These are phyloP conservation scores for Heliocybe sulcata DNA, from an alignment of 1,284 basidiomycete species.

Conservation along the genomic window DNA sequence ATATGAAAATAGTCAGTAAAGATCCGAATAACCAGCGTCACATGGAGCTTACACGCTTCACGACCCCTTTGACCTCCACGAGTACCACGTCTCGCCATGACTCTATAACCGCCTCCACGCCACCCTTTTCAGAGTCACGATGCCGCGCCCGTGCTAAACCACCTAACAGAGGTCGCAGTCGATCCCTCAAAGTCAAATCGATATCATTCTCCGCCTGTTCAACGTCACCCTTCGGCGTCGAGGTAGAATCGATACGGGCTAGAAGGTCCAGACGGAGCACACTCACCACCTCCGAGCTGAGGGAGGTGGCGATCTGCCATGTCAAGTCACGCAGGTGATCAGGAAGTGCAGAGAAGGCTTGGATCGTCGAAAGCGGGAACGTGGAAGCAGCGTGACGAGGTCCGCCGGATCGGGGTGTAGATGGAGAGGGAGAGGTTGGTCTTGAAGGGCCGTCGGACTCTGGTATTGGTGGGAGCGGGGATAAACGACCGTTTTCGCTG, in stretches of 20 bases:
- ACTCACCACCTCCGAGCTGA: constrained; percentile 74
- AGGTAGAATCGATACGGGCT: constrained; percentile 32
- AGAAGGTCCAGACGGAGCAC: constrained; percentile 66
- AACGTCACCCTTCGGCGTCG: constrained; percentile 8
- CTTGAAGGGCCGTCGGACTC: constrained; percentile 16
- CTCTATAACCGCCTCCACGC: constrained; percentile 19
- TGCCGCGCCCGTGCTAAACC: constrained; percentile 74
- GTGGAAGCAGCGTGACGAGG: background rate
- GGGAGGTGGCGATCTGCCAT: constrained; percentile 65
- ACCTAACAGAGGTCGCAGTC: constrained; percentile 63
- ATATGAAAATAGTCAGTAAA: constrained; percentile 2
- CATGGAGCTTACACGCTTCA: constrained; percentile 43
- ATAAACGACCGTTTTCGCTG: constrained; percentile 4
- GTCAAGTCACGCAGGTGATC: constrained; percentile 58
- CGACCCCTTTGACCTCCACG: constrained; percentile 53
- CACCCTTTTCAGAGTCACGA: constrained; percentile 41
- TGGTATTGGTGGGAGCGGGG: constrained; percentile 20
- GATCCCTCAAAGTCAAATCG: constrained; percentile 42
- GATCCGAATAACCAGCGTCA: constrained; percentile 2
- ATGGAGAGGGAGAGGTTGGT: constrained; percentile 16
- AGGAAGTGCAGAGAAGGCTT: constrained; percentile 68
- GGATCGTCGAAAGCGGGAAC: constrained; percentile 50
- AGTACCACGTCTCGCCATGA: constrained; percentile 79
- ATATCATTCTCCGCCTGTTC: constrained; percentile 21
- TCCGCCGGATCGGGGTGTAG: constrained; percentile 7